Evolutionary conservation across 2,329 filamentous ascomycete genomes (phyloP).

Genomic region (Paraphoma chrysanthemicola): DNA sequence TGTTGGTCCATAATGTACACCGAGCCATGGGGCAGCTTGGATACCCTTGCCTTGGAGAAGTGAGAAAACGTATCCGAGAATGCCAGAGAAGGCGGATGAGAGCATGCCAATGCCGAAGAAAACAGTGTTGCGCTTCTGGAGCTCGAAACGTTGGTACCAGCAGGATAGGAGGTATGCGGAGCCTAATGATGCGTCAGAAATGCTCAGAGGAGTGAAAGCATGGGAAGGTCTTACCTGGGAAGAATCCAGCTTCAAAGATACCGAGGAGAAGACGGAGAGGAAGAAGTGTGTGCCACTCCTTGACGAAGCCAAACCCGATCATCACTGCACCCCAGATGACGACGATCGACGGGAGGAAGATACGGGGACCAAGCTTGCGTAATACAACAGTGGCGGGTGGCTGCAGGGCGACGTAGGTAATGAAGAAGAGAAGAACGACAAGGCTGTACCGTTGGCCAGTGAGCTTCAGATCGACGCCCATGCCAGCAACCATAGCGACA

Average conservation of each 20-base stretch:
- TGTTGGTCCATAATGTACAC: conserved; percentile 40
- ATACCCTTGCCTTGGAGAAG: conserved; percentile 56
- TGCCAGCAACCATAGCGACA: conserved; percentile 43
- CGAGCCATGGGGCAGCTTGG: conserved; percentile 32
- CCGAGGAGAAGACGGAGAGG: conserved; percentile 30
- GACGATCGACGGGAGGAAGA: conserved; percentile 28
- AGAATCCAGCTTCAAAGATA: conserved; percentile 38
- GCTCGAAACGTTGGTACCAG: conserved; percentile 65
- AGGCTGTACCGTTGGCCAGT: conserved; percentile 32
- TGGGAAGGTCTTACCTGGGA: conserved; percentile 19
- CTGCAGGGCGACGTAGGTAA: conserved; percentile 32
- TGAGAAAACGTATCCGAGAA: conserved; percentile 47
- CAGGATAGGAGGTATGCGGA: conserved; percentile 61
- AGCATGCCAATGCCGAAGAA: conserved; percentile 54
- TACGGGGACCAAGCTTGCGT: conserved; percentile 28
- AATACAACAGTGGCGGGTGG: conserved; percentile 31
- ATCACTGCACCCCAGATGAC: conserved; percentile 32
- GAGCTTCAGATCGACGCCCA: conserved; percentile 38
- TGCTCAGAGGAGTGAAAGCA: neutral
- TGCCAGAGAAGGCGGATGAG: conserved; percentile 33
- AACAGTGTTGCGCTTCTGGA: conserved; percentile 62
- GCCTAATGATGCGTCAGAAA: conserved; percentile 11
- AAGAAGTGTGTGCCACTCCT: conserved; percentile 30
- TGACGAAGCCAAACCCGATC: conserved; percentile 32
- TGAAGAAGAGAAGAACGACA: conserved; percentile 32